Evolutionary conservation across 2,329 filamentous ascomycete genomes (phyloP).

Genomic region (Hypomyces perniciosus): DNA sequence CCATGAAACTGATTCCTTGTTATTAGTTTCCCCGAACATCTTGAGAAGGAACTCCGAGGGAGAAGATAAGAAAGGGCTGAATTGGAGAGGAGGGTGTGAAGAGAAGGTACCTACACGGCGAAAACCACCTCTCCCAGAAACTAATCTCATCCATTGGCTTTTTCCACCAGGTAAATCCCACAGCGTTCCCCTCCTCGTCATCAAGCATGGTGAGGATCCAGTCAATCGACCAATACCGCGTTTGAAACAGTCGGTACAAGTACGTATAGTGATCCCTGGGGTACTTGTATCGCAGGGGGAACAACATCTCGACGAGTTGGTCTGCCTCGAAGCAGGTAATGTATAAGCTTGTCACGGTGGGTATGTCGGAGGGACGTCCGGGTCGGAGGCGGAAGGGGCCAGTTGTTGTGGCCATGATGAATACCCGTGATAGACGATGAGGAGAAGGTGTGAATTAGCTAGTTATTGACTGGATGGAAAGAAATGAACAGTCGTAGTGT

Average conservation of each 20-base stretch:
- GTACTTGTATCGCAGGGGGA: conserved; percentile 21
- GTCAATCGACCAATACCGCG: conserved; percentile 29
- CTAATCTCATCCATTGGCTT: conserved; percentile 20
- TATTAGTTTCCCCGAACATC: neutral
- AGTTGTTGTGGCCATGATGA: conserved; percentile 1
- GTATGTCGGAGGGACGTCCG: conserved; percentile 26
- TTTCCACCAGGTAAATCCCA: conserved; percentile 32
- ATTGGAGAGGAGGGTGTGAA: neutral
- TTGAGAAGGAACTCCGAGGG: neutral
- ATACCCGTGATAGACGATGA: neutral
- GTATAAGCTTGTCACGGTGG: conserved; percentile 23
- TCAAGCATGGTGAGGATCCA: conserved; percentile 25
- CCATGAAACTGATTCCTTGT: conserved; percentile 22
- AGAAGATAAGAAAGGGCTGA: neutral
- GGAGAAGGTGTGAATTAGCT: neutral
- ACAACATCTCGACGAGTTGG: conserved; percentile 26
- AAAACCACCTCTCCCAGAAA: conserved; percentile 27
- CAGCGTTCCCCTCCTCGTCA: conserved; percentile 14
- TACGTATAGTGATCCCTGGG: conserved; percentile 17
- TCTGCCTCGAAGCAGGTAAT: conserved; percentile 25
- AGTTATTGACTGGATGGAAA: neutral
- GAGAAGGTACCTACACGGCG: conserved; percentile 21
- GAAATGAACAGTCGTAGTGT: too few relatives aligned
- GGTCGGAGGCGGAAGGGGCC: conserved; percentile 22
- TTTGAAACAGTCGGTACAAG: conserved; percentile 23